These are phyloP conservation scores for Bodo saltans DNA, from an alignment of 78 protist genomes.

Conservation along the genomic window DNA sequence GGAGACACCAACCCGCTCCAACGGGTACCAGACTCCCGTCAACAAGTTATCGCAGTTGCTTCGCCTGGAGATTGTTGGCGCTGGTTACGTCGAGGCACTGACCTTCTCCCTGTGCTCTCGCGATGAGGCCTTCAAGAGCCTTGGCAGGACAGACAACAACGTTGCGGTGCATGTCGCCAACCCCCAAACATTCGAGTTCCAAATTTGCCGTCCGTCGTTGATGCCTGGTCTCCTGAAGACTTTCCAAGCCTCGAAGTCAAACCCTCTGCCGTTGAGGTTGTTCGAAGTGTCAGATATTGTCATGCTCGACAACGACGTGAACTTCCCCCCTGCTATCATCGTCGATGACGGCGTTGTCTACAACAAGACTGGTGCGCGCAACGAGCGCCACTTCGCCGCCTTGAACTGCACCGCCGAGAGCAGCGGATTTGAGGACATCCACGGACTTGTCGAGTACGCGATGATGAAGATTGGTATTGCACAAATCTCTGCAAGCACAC, in stretches of 20 bases:
- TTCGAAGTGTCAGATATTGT: constrained; percentile 90
- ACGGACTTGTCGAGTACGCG: constrained; percentile 74
- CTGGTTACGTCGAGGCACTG: constrained; percentile 87
- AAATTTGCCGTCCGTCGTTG: constrained; percentile 67
- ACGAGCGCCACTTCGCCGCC: constrained; percentile 69
- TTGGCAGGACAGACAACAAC: constrained; percentile 33
- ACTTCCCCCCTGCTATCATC: background rate
- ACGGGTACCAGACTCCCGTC: constrained; percentile 68
- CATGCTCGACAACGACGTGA: constrained; percentile 6
- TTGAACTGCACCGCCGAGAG: constrained; percentile 30
- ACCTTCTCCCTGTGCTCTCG: constrained; percentile 82
- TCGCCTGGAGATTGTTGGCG: constrained; percentile 69
- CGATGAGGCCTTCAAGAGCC: constrained; percentile 58
- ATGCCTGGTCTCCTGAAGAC: constrained; percentile 88
- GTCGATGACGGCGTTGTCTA: background rate
- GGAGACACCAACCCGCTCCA: constrained; percentile 12
- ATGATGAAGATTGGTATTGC: constrained; percentile 38
- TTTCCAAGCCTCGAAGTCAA: constrained; percentile 47
- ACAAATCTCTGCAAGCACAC: background rate
- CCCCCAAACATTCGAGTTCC: constrained; percentile 72
- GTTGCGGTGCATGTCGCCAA: constrained; percentile 62
- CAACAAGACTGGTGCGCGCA: constrained; percentile 80
- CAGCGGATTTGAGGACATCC: constrained; percentile 67
- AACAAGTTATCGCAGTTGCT: constrained; percentile 72
- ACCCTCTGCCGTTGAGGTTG: constrained; percentile 71